Evolutionary conservation across 192 early-diverging fungal species (phyloP), one percentile per base, ranked within the genome.

Genomic region (Podila minutissima): DNA sequence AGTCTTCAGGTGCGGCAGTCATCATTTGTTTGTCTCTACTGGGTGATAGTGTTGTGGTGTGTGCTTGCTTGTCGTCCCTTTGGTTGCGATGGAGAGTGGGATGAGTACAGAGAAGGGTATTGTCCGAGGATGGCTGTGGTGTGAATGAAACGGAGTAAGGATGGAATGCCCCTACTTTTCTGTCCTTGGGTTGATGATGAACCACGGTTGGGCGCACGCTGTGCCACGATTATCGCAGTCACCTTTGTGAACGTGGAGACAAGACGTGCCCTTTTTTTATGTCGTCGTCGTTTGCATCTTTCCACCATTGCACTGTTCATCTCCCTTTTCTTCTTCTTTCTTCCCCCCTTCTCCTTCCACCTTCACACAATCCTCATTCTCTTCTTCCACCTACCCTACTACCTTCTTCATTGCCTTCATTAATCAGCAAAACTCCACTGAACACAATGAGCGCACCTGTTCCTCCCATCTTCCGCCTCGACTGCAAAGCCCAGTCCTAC

Each of bases 401-500:
- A 32, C 37, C 50, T 60, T 37, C 26, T 19, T 17, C 38, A n/a
- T n/a, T n/a, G 37, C 24, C 48, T 17, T 13, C 13, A 48, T 19
- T 33, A 26, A 55, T 41, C 58, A 11, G 49, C 32, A 66, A 50
- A 50, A 29, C 66, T 10, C 63, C 5, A 51, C 15, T 20, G 4
- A 15, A 51, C 50, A 51, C 37, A 33, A 74, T 73, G 66, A 37
- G 37, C 61, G 28, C 26, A 7, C 13, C 83, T 3, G 71, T 75
- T 24, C 76, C 83, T 17, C 22, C 83, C 59, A 74, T 91, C 53
- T 87, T 91, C 64, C 92, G 91, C 38, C 87, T 95, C 24, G 73
- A 89, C 62, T 92, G 93, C 71, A 85, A 85, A 31, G 93, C 91
- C 62, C 96, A 98, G 86, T 92, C 89, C 66, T 99, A 99, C 88